phyloP scores from a whole-genome alignment of 1,284 basidiomycete genomes.

The Cutaneotrichosporon dermatis region DNA sequence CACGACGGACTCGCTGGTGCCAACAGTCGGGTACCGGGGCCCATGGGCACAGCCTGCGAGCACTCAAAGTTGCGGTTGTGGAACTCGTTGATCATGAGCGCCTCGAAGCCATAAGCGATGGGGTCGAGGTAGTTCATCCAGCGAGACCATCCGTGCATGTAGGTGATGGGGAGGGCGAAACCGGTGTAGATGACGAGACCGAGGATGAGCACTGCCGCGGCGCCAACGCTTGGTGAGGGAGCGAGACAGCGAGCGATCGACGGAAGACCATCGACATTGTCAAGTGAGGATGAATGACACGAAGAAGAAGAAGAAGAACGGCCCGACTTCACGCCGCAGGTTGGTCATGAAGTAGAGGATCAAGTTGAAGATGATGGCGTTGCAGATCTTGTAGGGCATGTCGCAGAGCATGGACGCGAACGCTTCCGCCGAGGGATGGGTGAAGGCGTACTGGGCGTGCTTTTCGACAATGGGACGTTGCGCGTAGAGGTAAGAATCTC shows the following conservation, averaged over 20 bases:
- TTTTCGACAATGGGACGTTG: slow-evolving; percentile 52
- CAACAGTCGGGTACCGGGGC: slow-evolving; percentile 43
- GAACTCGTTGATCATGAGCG: slow-evolving; percentile 55
- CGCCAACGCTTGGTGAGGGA: slow-evolving; percentile 47
- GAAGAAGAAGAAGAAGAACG: slow-evolving; percentile 48
- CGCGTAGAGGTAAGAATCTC: slow-evolving; percentile 52
- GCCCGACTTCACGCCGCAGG: slow-evolving; percentile 45
- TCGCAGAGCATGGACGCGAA: slow-evolving; percentile 52
- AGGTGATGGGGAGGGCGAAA: slow-evolving; percentile 47
- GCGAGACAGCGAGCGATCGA: slow-evolving; percentile 51
- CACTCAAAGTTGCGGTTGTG: slow-evolving; percentile 42
- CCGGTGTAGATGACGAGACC: slow-evolving; percentile 53
- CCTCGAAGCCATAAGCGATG: slow-evolving; percentile 49
- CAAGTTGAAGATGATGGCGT: slow-evolving; percentile 46
- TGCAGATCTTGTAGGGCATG: slow-evolving; percentile 51
- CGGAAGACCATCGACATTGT: slow-evolving; percentile 54
- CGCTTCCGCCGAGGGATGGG: slow-evolving; percentile 51
- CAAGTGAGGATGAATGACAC: slow-evolving; percentile 49
- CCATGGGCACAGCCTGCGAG: slow-evolving; percentile 40
- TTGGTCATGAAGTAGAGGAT: slow-evolving; percentile 52
- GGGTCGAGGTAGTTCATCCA: slow-evolving; percentile 55
- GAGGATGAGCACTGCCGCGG: slow-evolving; percentile 52
- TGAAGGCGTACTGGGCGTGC: slow-evolving; percentile 50
- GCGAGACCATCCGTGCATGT: slow-evolving; percentile 50
- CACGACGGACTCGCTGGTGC: slow-evolving; percentile 35